Conservation (phyloP, 148 eudicot genomes). For the Silene conica region DNA sequence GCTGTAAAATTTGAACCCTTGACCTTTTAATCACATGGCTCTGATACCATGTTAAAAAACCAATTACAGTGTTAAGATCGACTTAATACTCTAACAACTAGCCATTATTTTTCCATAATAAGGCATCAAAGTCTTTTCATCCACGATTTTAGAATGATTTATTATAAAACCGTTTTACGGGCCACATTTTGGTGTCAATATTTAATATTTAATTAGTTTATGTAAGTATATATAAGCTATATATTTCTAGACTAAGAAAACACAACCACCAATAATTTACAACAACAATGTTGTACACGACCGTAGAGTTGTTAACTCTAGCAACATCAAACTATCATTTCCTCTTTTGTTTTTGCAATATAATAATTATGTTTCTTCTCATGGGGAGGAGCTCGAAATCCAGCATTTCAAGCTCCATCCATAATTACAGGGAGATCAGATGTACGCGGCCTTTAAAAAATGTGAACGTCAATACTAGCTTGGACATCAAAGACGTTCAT, state of each 20-base stretch:
- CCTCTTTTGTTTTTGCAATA: conserved; percentile 65
- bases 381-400: conserved; percentile 25
- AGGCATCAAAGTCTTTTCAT: too few relatives aligned
- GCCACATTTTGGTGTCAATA: too few relatives aligned
- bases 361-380: conserved; percentile 47
- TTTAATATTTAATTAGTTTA: too few relatives aligned
- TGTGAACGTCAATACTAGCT: not conserved
- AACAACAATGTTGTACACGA: conserved; percentile 34
- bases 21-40: too few relatives aligned
- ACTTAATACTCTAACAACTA: too few relatives aligned
- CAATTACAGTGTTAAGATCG: too few relatives aligned
- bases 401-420: conserved; percentile 6
- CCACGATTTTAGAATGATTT: too few relatives aligned
- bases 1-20: too few relatives aligned
- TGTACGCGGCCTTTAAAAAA: not conserved
- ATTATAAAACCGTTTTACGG: too few relatives aligned
- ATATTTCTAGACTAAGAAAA: not conserved
- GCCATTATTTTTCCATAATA: not conserved
- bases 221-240: conserved; percentile 4
- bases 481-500: not conserved
- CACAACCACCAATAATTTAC: not conserved
- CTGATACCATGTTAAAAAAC: too few relatives aligned
- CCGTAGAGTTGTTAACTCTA: conserved; percentile 44
- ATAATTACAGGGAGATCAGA: not conserved
- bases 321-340: conserved; percentile 50